phyloP scores from a whole-genome alignment of 106 monocot genomes.

The Triglochin maritima region DNA sequence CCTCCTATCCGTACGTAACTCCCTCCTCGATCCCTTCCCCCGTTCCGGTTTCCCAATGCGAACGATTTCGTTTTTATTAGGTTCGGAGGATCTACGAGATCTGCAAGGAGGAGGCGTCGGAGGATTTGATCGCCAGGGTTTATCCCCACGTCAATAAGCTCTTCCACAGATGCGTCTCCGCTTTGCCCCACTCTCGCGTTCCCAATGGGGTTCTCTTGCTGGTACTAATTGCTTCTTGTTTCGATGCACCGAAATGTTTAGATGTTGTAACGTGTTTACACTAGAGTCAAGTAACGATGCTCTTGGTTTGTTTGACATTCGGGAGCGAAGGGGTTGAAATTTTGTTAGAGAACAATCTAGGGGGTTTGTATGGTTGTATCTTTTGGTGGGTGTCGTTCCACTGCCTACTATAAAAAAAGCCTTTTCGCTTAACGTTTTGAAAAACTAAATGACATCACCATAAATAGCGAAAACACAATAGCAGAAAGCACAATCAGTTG shows the following conservation, averaged over 20 bases:
- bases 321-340: too few species aligned
- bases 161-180: slow-evolving; percentile 59
- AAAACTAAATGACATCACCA: too few species aligned
- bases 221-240: slow-evolving; percentile 11
- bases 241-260: neutral
- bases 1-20: slow-evolving; percentile 50
- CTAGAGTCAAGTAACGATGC: too few species aligned
- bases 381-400: too few species aligned
- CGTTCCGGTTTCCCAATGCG: neutral
- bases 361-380: too few species aligned
- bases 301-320: too few species aligned
- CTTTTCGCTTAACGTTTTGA: too few species aligned
- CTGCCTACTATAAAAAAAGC: too few species aligned
- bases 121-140: slow-evolving; percentile 69
- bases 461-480: too few species aligned
- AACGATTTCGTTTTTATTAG: slow-evolving; percentile 15
- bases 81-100: slow-evolving; percentile 64
- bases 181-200: slow-evolving; percentile 45
- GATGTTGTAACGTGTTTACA: neutral
- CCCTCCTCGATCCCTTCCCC: neutral
- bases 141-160: slow-evolving; percentile 83
- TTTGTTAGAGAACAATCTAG: too few species aligned
- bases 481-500: too few species aligned
- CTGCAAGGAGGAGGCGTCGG: slow-evolving; percentile 55
- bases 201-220: slow-evolving; percentile 62